Conservation (phyloP, 768 basidiomycete genomes). For the Boletus huronensis region DNA sequence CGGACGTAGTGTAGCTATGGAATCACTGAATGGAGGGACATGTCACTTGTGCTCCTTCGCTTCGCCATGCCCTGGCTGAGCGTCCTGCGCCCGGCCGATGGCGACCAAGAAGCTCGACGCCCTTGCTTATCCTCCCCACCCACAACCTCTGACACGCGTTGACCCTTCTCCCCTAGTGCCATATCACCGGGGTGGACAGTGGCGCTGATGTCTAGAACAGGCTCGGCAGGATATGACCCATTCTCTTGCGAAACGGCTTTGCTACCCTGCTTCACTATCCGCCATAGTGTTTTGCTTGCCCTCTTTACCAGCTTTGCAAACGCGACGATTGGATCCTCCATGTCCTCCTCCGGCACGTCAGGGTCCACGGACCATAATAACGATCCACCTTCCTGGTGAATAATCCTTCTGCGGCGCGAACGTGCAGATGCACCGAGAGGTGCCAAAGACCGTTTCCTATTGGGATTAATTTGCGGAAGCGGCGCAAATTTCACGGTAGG, state of each 20-base stretch:
- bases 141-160: not conserved
- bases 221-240: slow-evolving; percentile 3
- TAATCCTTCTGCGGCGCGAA: slow-evolving; percentile 22
- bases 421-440: slow-evolving; percentile 56
- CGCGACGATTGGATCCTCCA: slow-evolving; percentile 46
- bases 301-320: slow-evolving; percentile 53
- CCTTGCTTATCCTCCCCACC: slow-evolving; percentile 8
- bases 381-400: slow-evolving; percentile 20
- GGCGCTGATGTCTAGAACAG: slow-evolving; percentile 23
- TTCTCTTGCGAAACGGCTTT: slow-evolving; percentile 11
- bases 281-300: slow-evolving; percentile 40
- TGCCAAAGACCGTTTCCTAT: slow-evolving; percentile 44
- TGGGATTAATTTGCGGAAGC: slow-evolving; percentile 49
- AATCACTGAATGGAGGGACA: slow-evolving; percentile 53
- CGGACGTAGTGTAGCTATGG: slow-evolving; percentile 46
- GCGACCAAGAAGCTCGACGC: slow-evolving; percentile 28
- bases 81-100: slow-evolving; percentile 21
- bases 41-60: slow-evolving; percentile 27
- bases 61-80: slow-evolving; percentile 1
- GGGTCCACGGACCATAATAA: slow-evolving; percentile 21
- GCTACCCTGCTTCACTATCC: slow-evolving; percentile 42
- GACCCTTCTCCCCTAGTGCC: slow-evolving; percentile 1
- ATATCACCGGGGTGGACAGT: slow-evolving; percentile 20
- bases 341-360: slow-evolving; percentile 25
- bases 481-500: slow-evolving; percentile 57